These are phyloP conservation scores for Cystobasidium pallidum DNA, from an alignment of 1,284 basidiomycete species.

Conservation along the genomic window DNA sequence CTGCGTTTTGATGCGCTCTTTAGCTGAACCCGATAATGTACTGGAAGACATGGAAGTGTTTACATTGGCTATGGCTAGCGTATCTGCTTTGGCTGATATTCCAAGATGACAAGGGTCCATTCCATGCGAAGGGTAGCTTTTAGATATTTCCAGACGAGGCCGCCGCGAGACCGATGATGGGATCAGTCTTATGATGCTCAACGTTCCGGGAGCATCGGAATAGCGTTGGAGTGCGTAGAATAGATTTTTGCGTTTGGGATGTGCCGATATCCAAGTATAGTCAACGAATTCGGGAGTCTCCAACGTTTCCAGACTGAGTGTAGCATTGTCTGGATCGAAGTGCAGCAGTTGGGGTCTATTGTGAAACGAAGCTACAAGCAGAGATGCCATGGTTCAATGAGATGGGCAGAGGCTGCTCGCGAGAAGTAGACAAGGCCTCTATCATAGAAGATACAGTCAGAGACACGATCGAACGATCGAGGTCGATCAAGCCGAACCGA, in stretches of 20 bases:
- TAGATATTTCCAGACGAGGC: conserved; percentile 21
- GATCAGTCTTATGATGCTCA: conserved; percentile 1
- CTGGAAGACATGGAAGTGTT: conserved; percentile 9
- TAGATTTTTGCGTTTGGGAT: conserved; percentile 17
- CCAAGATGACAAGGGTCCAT: conserved; percentile 38
- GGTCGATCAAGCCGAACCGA: conserved; percentile 1
- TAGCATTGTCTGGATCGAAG: neutral
- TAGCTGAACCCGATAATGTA: neutral
- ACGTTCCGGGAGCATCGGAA: neutral
- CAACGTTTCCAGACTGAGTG: conserved; percentile 6
- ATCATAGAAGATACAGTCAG: too few relatives aligned
- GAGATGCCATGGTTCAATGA: neutral
- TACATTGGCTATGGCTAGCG: conserved; percentile 40
- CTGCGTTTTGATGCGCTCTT: conserved; percentile 21
- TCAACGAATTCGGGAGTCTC: conserved; percentile 6
- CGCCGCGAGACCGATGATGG: neutral
- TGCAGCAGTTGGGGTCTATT: conserved; percentile 29
- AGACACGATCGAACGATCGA: neutral
- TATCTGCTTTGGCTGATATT: conserved; percentile 8
- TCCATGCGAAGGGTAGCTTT: conserved; percentile 26
- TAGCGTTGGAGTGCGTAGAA: conserved; percentile 38
- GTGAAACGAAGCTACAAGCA: conserved; percentile 38
- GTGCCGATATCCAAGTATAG: conserved; percentile 38
- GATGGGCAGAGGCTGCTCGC: too few relatives aligned
- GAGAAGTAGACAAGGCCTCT: too few relatives aligned